Base-by-base conservation (phyloP, 1,284 basidiomycete species). In the Moniliella sp. region DNA sequence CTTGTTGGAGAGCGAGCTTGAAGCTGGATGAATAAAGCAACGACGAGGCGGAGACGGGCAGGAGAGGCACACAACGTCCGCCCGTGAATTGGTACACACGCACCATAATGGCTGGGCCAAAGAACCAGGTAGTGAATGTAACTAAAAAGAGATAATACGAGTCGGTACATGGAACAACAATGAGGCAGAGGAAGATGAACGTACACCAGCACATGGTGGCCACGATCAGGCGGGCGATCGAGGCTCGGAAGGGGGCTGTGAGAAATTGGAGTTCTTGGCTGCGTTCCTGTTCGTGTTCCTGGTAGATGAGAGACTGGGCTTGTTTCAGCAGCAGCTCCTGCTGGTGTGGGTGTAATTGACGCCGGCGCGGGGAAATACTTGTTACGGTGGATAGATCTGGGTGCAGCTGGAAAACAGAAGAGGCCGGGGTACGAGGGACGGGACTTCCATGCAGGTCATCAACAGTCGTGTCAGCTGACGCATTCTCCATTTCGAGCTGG, bases 61-160 rank as follows among this genome's bases (percentile, higher is more conserved):
- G 31, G 15, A 30, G 18, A 1, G 47, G 63, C 8, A 79, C 66
- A 49, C 86, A 94, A 47, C 76, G 69, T 1, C 77, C 86, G 0
- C 86, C 86, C 0, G 78, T 76, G 5, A 67, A 63, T n/a, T 72
- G 63, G 35, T 73, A 69, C 42, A 86, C 61, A 15, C 83, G 73
- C 34, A 80, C 75, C 18, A 81, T 61, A 29, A 94, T 61, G 0
- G 78, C 69, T 3, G 83, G 79, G 86, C 84, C 48, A 91, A 84
- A 67, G 86, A 88, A 83, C 82, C 91, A 33, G 67, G 67, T 2
- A 79, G 75, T 64, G 58, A 47, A 28, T 36, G 41, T 4, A 42
- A 21, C 39, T 15, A n/a, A n/a, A n/a, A n/a, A n/a, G n/a, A n/a
- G n/a, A n/a, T n/a, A n/a, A n/a, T n/a, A n/a, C n/a, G n/a, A n/a